Evolutionary conservation across 345 rosid genomes (phyloP), one percentile per base, ranked within the genome.

Genomic region (Adansonia digitata): DNA sequence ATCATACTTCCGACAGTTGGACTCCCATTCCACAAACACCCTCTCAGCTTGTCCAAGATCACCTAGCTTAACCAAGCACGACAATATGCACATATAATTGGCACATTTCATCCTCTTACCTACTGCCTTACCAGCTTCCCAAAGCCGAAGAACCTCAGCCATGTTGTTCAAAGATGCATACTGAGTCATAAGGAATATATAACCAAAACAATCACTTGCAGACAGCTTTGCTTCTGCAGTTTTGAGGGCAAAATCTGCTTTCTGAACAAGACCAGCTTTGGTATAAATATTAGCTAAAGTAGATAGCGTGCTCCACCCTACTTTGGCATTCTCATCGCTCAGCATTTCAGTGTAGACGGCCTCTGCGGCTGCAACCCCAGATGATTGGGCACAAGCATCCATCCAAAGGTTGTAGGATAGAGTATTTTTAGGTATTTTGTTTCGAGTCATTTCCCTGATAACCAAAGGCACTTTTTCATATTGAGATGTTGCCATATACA

Each of bases 251-350:
- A 63, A 31, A 24, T 42, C 69, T 5, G 91, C 93, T 71, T 90
- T 87, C 18, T 76, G 79, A 75, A 52, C 71, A 69, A 82, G 63
- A 53, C 89, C 87, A 40, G 65, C 77, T 68, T 86, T 88, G 20
- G 79, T 68, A 74, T 86, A 91, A 29, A 83, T 78, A 85, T 84
- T 86, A 43, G 84, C 90, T 67, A 87, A 74, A 66, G 87, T 82
- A 75, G 80, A 76, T 5, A 88, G 72, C 10, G 87, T 76, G 73
- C 89, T 88, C 95, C 92, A 91, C 7, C 91, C 95, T 72, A 85
- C 77, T 64, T 81, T 53, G 24, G 84, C 89, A 75, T 60, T 79
- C 77, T 77, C 71, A 75, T 91, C 90, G 34, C 59, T 73, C 73
- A 77, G 51, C 90, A 87, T 86, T 77, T 91, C 89, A 62, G 40